Conservation (phyloP, 768 basidiomycete genomes). For the Boletales sp. region DNA sequence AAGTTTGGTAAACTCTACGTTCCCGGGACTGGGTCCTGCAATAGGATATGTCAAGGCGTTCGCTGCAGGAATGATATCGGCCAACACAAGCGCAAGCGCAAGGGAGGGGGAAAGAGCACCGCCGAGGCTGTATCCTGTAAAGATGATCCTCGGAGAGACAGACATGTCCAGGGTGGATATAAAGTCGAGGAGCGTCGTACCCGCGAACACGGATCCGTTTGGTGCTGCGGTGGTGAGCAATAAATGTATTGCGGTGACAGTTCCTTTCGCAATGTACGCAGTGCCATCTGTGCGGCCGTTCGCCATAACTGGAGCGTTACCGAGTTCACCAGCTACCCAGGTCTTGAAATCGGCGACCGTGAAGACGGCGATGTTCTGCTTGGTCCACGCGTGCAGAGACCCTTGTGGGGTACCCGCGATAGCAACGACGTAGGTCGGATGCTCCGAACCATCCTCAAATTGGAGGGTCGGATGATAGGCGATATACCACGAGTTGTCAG, state of each 20-base stretch:
- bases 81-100: slow-evolving; percentile 4
- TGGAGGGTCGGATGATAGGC: slow-evolving; percentile 5
- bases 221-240: not conserved
- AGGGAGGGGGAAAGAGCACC: slow-evolving; percentile 3
- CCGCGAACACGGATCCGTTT: not conserved
- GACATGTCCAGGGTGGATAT: not conserved
- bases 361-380: slow-evolving; percentile 6
- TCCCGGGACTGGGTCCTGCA: slow-evolving; percentile 4
- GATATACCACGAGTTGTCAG: slow-evolving; percentile 15
- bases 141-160: not conserved
- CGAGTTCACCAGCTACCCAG: slow-evolving; percentile 8
- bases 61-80: not conserved
- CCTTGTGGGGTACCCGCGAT: slow-evolving; percentile 6
- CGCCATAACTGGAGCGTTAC: not conserved
- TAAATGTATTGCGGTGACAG: not conserved
- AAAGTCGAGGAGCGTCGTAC: not conserved
- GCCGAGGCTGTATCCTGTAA: slow-evolving; percentile 4
- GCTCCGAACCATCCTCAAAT: slow-evolving; percentile 11
- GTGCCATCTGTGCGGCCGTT: not conserved
- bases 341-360: slow-evolving; percentile 6
- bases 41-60: not conserved
- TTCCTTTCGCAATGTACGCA: slow-evolving; percentile 3
- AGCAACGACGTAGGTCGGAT: slow-evolving; percentile 10
- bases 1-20: not conserved
- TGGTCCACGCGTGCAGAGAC: not conserved